phyloP scores from a whole-genome alignment of 805 yeast genomes.

The Starmerella asiatica region DNA sequence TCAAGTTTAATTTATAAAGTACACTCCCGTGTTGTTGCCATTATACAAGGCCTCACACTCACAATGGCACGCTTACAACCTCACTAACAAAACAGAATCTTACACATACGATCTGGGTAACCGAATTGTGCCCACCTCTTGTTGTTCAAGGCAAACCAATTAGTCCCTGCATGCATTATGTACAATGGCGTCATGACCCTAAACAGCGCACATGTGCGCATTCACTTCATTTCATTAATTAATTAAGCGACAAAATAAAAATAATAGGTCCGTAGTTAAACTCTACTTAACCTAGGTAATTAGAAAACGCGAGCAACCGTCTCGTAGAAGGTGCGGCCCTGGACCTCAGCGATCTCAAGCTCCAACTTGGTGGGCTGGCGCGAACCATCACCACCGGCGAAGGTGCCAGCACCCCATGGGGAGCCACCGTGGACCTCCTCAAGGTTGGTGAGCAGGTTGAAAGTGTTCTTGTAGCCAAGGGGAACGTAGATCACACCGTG shows the following conservation, averaged over 20 bases:
- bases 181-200: too few relatives aligned
- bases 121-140: too few relatives aligned
- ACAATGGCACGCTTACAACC: too few relatives aligned
- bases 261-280: neutral
- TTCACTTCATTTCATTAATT: too few relatives aligned
- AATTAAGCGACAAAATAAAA: neutral
- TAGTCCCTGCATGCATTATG: too few relatives aligned
- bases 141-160: too few relatives aligned
- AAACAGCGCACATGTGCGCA: too few relatives aligned
- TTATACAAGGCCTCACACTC: too few relatives aligned
- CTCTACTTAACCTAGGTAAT: neutral
- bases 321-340: constrained; percentile 53
- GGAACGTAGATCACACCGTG: constrained; percentile 72
- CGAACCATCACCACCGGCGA: constrained; percentile 64
- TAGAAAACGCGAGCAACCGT: constrained; percentile 26
- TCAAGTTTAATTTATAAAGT: too few relatives aligned
- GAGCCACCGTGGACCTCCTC: constrained; percentile 69
- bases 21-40: too few relatives aligned
- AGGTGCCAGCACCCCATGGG: constrained; percentile 78
- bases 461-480: constrained; percentile 52
- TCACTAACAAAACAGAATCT: too few relatives aligned
- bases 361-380: constrained; percentile 55
- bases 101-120: too few relatives aligned
- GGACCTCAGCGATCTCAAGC: constrained; percentile 46
- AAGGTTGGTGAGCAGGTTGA: constrained; percentile 41